Evolutionary conservation across 1,139 yeast species (phyloP).

Genomic region (Saccharomyces hybrid): DNA sequence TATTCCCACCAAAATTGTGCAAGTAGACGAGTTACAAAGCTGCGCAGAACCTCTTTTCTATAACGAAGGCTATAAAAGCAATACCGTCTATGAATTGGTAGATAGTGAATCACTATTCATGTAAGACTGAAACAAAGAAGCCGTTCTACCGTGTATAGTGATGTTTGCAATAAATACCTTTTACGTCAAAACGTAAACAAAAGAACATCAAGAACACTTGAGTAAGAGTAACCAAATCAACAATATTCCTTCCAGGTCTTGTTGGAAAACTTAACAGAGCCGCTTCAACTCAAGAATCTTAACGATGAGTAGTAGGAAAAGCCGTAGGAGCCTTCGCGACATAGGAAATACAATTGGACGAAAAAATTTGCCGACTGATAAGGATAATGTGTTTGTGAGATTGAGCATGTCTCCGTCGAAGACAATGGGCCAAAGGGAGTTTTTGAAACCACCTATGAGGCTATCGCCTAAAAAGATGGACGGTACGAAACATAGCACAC

Average conservation of each 20-base stretch:
- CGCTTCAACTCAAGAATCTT: background rate
- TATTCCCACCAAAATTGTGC: constrained; percentile 24
- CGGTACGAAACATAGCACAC: constrained; percentile 6
- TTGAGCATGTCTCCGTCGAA: constrained; percentile 23
- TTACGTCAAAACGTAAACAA: no score
- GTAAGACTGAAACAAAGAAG: no score
- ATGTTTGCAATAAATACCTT: no score
- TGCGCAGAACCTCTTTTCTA: constrained; percentile 26
- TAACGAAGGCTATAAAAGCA: constrained; percentile 18
- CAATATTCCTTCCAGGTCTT: no score
- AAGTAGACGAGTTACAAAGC: constrained; percentile 23
- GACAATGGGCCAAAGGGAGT: constrained; percentile 5
- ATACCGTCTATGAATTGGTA: constrained; percentile 26
- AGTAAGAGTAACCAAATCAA: no score
- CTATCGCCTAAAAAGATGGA: constrained; percentile 16
- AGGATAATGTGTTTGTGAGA: constrained; percentile 19
- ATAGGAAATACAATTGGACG: constrained; percentile 8
- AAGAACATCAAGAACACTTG: background rate
- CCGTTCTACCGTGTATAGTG: no score
- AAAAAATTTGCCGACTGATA: constrained; percentile 4
- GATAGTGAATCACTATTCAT: constrained; percentile 25
- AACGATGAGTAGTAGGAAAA: background rate
- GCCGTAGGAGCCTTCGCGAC: constrained; percentile 6
- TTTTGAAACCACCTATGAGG: constrained; percentile 23
- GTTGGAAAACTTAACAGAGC: no score